These are phyloP conservation scores for Stereocaulon alpinum DNA, from an alignment of 495 filamentous ascomycete species.

Conservation along the genomic window DNA sequence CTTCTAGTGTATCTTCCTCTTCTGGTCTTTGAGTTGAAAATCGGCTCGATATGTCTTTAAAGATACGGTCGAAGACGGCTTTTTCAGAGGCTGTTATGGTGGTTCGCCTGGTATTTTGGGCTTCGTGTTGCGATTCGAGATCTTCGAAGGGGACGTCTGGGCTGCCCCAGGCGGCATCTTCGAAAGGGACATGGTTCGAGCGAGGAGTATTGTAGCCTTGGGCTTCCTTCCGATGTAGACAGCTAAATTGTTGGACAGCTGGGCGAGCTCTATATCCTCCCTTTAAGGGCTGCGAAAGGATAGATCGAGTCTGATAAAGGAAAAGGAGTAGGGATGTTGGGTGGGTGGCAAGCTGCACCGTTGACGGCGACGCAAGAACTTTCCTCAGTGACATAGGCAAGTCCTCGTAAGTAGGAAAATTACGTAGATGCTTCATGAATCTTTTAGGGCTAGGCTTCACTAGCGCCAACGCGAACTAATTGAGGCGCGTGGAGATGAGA, in stretches of 20 bases:
- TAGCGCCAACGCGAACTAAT: neutral
- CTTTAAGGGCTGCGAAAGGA: conserved; percentile 25
- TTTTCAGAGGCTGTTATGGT: conserved; percentile 50
- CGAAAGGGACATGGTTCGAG: neutral
- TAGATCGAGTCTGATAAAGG: conserved; percentile 61
- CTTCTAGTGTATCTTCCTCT: conserved; percentile 3
- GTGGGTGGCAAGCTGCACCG: neutral
- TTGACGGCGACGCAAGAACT: neutral
- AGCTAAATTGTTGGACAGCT: conserved; percentile 8
- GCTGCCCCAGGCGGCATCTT: neutral
- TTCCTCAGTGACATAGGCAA: neutral
- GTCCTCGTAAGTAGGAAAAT: neutral
- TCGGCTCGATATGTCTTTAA: conserved; percentile 37
- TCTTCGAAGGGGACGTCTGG: neutral
- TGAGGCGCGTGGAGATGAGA: neutral
- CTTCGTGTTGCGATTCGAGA: neutral
- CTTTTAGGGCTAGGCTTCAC: neutral
- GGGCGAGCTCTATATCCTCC: neutral
- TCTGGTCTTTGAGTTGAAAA: conserved; percentile 16
- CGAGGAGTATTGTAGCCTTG: conserved; percentile 8
- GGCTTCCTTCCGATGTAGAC: conserved; percentile 5
- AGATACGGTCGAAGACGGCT: conserved; percentile 47
- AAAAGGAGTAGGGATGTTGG: conserved; percentile 41
- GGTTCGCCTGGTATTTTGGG: conserved; percentile 17
- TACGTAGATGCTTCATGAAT: neutral